These are phyloP conservation scores for Colletotrichum higginsianum DNA, from an alignment of 2,329 filamentous ascomycete genomes.

Conservation along the genomic window DNA sequence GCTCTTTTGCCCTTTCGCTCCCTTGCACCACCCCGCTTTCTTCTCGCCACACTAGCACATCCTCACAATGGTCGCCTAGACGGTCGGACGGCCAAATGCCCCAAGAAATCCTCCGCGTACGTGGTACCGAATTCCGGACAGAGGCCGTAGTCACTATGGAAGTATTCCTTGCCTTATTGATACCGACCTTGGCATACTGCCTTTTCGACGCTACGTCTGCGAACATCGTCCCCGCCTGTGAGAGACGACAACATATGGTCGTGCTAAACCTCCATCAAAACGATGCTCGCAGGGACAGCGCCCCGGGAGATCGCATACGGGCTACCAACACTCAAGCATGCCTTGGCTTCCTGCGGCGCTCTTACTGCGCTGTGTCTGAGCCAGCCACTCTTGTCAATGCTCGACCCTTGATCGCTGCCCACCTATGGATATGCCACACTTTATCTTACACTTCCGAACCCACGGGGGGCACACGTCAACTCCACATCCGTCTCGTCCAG, in stretches of 20 bases:
- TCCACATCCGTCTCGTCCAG: slow-evolving; percentile 35
- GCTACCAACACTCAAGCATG: slow-evolving; percentile 7
- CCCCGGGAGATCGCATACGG: slow-evolving; percentile 5
- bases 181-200: slow-evolving; percentile 14
- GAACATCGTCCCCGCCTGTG: slow-evolving; percentile 13
- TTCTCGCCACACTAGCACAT: slow-evolving; percentile 35
- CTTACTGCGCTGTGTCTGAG: background rate
- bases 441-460: slow-evolving; percentile 13
- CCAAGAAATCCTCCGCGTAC: slow-evolving; percentile 29
- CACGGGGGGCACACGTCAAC: slow-evolving; percentile 27
- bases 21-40: slow-evolving; percentile 34
- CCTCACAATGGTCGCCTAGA: slow-evolving; percentile 25
- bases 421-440: slow-evolving; percentile 18
- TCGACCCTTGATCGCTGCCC: slow-evolving; percentile 33
- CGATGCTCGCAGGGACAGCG: slow-evolving; percentile 36
- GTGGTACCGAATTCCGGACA: no score
- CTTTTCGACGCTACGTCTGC: slow-evolving; percentile 6
- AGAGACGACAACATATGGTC: slow-evolving; percentile 24
- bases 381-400: background rate
- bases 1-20: slow-evolving; percentile 13
- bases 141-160: background rate
- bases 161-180: slow-evolving; percentile 16
- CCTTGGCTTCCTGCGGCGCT: slow-evolving; percentile 9
- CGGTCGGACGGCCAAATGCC: slow-evolving; percentile 8
- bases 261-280: slow-evolving; percentile 17